Conservation (phyloP, 768 basidiomycete species). For the Lactifluus piperatus region DNA sequence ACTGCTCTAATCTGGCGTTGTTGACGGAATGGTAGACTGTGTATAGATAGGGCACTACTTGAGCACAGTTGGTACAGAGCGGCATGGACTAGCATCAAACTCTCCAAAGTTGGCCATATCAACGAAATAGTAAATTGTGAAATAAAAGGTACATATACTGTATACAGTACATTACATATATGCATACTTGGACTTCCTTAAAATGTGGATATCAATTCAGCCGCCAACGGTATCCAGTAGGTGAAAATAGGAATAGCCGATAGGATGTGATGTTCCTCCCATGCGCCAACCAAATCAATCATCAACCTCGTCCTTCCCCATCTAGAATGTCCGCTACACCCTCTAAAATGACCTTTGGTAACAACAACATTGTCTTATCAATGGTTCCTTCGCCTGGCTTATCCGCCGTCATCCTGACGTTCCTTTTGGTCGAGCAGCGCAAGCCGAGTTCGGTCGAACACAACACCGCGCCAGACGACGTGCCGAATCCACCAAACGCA, state of each 20-base stretch:
- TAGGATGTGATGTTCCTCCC: background rate
- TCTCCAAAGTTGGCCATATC: background rate
- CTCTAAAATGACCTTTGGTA: slow-evolving; percentile 71
- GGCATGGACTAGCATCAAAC: slow-evolving; percentile 42
- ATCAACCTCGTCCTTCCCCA: background rate
- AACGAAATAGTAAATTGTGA: too few species aligned
- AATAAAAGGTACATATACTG: background rate
- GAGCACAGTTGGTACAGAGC: slow-evolving; percentile 71
- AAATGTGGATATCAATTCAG: slow-evolving; percentile 2
- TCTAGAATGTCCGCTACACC: slow-evolving; percentile 47
- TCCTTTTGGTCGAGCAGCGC: slow-evolving; percentile 48
- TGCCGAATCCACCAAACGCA: slow-evolving; percentile 52
- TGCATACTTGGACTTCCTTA: background rate
- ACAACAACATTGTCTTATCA: slow-evolving; percentile 52
- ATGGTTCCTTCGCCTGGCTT: slow-evolving; percentile 34
- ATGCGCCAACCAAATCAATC: background rate
- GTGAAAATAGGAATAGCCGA: background rate
- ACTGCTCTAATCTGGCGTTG: slow-evolving; percentile 77
- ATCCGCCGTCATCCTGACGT: slow-evolving; percentile 21
- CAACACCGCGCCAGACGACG: slow-evolving; percentile 37
- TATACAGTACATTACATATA: slow-evolving; percentile 1
- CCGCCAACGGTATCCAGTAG: slow-evolving; percentile 1
- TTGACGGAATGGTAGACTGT: slow-evolving; percentile 73
- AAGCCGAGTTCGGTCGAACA: slow-evolving; percentile 69
- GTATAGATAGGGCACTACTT: slow-evolving; percentile 58